These are phyloP conservation scores for Jackrogersella multiformis DNA, from an alignment of 495 filamentous ascomycete species.

Conservation along the genomic window DNA sequence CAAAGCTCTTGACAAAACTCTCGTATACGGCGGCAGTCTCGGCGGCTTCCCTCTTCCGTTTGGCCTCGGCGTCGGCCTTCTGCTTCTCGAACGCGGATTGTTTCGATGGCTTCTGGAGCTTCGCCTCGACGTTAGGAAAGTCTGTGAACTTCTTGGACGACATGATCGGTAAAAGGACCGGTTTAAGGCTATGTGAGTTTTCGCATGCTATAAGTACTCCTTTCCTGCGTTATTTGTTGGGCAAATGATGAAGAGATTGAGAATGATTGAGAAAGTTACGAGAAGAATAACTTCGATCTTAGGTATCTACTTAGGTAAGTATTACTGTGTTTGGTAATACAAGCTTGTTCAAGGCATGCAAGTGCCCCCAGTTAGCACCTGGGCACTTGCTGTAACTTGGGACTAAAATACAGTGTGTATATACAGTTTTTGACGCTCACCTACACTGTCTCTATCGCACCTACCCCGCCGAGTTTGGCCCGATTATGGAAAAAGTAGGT, in stretches of 20 bases:
- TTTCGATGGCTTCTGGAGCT: conserved; percentile 83
- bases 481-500: too few species aligned
- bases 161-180: conserved; percentile 42
- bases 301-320: too few species aligned
- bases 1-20: conserved; percentile 91
- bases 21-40: conserved; percentile 91
- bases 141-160: conserved; percentile 57
- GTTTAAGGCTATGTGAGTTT: conserved; percentile 2
- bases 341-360: not conserved
- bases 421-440: not conserved
- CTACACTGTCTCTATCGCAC: not conserved
- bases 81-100: conserved; percentile 93
- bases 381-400: not conserved
- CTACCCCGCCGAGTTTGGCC: not conserved
- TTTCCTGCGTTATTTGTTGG: not conserved
- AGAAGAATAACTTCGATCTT: conserved; percentile 1
- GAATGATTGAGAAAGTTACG: conserved; percentile 9
- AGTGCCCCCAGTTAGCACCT: too few species aligned
- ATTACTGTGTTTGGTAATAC: not conserved
- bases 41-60: conserved; percentile 83
- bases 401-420: conserved; percentile 3
- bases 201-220: conserved; percentile 25
- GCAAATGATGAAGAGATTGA: not conserved
- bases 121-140: conserved; percentile 86
- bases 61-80: conserved; percentile 92